Conservation (phyloP, 148 eudicot species). For the Spergularia marina region DNA sequence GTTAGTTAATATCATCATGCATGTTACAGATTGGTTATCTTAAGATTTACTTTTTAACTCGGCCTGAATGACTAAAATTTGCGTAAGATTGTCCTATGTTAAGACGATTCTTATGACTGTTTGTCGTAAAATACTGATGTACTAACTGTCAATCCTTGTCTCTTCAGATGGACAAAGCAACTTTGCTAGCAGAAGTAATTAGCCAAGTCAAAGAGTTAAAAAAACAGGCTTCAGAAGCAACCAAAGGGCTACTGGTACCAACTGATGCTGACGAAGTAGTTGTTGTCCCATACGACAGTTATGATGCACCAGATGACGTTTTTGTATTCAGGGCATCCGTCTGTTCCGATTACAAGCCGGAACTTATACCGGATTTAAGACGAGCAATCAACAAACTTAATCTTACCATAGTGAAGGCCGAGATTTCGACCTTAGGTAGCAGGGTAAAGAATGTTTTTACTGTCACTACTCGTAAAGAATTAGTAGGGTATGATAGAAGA, state of each 20-base stretch:
- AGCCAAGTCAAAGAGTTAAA: conserved; percentile 57
- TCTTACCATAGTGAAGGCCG: conserved; percentile 43
- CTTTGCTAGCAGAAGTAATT: conserved; percentile 67
- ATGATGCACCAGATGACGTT: not conserved
- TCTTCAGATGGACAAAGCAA: conserved; percentile 82
- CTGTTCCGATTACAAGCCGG: conserved; percentile 60
- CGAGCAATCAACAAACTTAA: conserved; percentile 42
- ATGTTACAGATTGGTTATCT: no score
- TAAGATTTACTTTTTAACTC: no score
- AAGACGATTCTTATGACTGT: no score
- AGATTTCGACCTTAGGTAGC: conserved; percentile 60
- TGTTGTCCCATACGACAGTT: conserved; percentile 33
- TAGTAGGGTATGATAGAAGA: conserved; percentile 10
- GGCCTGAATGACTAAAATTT: no score
- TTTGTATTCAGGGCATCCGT: conserved; percentile 40
- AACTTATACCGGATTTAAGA: conserved; percentile 47
- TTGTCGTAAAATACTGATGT: no score
- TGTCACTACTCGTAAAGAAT: conserved; percentile 27
- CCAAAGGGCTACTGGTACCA: conserved; percentile 60
- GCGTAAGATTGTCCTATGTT: not conserved
- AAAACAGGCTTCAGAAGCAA: conserved; percentile 50
- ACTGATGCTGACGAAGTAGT: conserved; percentile 55
- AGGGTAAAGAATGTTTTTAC: conserved; percentile 55
- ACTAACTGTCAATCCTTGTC: not conserved
- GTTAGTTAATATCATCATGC: not conserved